These are phyloP conservation scores for Calcarisporium arbuscula DNA, from an alignment of 2,329 filamentous ascomycete genomes.

Conservation along the genomic window DNA sequence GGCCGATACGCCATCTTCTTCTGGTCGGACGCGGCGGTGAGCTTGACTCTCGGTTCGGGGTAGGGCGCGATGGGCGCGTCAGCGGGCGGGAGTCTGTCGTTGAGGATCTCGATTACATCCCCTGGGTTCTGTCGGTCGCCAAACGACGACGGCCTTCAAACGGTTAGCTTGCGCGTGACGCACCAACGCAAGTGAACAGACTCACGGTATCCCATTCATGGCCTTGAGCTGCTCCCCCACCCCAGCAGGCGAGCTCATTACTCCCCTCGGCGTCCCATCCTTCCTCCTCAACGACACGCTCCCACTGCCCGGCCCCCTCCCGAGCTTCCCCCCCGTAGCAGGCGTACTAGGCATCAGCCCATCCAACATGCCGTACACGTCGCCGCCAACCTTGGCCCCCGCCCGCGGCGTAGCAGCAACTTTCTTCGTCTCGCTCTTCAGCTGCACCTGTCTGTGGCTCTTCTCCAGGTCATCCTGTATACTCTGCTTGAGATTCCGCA, in stretches of 20 bases:
- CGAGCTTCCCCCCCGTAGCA: constrained; percentile 37
- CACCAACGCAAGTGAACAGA: no score
- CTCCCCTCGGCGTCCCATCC: constrained; percentile 19
- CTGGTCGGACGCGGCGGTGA: constrained; percentile 80
- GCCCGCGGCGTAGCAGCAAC: constrained; percentile 57
- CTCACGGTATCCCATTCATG: constrained; percentile 23
- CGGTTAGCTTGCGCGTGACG: no score
- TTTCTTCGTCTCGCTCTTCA: constrained; percentile 58
- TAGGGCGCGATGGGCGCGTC: constrained; percentile 67
- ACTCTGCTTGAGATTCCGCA: constrained; percentile 76
- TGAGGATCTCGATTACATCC: constrained; percentile 77
- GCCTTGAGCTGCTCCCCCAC: constrained; percentile 27
- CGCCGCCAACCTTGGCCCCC: constrained; percentile 34
- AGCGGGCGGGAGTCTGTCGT: constrained; percentile 61
- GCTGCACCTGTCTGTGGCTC: constrained; percentile 58
- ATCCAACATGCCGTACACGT: constrained; percentile 83
- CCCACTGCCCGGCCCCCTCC: constrained; percentile 20
- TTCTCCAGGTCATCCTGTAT: constrained; percentile 80
- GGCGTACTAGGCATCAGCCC: constrained; percentile 61
- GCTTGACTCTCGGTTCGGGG: constrained; percentile 70
- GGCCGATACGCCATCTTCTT: constrained; percentile 90
- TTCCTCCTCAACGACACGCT: constrained; percentile 26
- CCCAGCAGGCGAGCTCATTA: constrained; percentile 26
- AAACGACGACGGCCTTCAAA: constrained; percentile 43
- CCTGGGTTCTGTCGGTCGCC: constrained; percentile 72